Evolutionary conservation across 2,329 filamentous ascomycete genomes (phyloP), one percentile per base, ranked within the genome.

Genomic region (Botrytis tulipae): DNA sequence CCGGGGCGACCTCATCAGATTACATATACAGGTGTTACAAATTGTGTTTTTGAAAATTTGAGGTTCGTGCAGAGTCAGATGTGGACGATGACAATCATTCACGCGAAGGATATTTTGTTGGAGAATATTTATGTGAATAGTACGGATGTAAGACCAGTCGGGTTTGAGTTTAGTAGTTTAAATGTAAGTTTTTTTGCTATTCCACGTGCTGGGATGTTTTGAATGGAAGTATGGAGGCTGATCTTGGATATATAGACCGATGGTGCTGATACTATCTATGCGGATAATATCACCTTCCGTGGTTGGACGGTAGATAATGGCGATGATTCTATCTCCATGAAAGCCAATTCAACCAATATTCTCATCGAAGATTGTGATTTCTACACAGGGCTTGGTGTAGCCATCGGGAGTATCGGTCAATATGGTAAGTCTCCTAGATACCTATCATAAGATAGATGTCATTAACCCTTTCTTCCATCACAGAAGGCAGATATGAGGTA

Each of bases 321-420:
- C 32, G 86, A 88, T 78, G 87, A 88, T 76, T 83, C 83, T 74
- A 86, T 90, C 70, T 84, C 85, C 0, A 77, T 85, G 62, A 90
- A 90, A 78, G 85, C 83, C 44, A 90, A 90, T 77, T 86, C 84
- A 61, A 88, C 85, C 29, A 86, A 89, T 75, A 86, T 90, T 66
- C 78, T 79, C 46, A 82, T 89, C 72, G 82, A 83, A 37, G 83
- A 89, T 78, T 84, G 81, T 67, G 82, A 81, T 6, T 88, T 88
- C 78, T 83, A 84, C 73, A 82, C 83, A 44, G 87, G 87, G 2
- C 82, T 84, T 5, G 87, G 87, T 3, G 81, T 89, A n/a, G 86
- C 88, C 2, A 83, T 90, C 25, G 88, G 88, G 3, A 87, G 84
- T 42, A 86, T 90, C 60, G 88, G 86, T 0, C 88, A 89, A 79